Percentiles rank a stretch among this genome's conserved stretches.
These are phyloP conservation scores for Nakaseomyces sp. DNA, from an alignment of 1,139 yeast genomes.

Conservation along the genomic window DNA sequence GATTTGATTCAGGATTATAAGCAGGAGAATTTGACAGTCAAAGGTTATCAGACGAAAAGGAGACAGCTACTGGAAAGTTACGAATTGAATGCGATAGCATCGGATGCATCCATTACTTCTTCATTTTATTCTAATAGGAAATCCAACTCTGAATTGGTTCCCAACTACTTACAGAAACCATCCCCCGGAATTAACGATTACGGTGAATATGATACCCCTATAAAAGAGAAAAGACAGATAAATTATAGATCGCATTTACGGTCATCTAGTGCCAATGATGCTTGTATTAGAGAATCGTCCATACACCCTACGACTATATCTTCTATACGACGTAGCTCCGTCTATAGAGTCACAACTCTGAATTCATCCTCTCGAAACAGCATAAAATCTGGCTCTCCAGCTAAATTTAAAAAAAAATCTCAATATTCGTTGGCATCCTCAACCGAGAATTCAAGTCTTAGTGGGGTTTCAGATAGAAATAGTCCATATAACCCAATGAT, in stretches of 20 bases:
- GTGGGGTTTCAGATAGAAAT: slow-evolving; percentile 5
- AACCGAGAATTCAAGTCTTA: slow-evolving; percentile 10
- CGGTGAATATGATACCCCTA: background rate
- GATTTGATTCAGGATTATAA: slow-evolving; percentile 43
- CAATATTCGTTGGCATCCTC: slow-evolving; percentile 13
- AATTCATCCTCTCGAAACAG: slow-evolving; percentile 19
- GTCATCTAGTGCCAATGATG: slow-evolving; percentile 1
- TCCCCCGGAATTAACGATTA: background rate
- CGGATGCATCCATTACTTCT: background rate
- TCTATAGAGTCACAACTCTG: slow-evolving; percentile 27
- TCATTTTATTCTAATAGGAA: background rate
- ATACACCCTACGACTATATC: background rate
- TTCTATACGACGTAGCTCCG: slow-evolving; percentile 12
- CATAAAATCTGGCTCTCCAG: slow-evolving; percentile 8
- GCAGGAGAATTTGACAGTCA: slow-evolving; percentile 61
- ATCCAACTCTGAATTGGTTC: background rate
- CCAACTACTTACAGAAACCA: background rate
- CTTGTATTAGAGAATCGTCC: background rate
- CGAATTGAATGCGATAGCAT: slow-evolving; percentile 1
- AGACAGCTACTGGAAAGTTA: slow-evolving; percentile 36
- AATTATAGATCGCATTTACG: background rate
- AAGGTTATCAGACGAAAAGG: slow-evolving; percentile 55
- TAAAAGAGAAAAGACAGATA: background rate
- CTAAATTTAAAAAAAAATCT: slow-evolving; percentile 15
- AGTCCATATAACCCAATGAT: slow-evolving; percentile 34